Conservation (phyloP, 768 basidiomycete genomes). For the Tricholoma flavovirens region DNA sequence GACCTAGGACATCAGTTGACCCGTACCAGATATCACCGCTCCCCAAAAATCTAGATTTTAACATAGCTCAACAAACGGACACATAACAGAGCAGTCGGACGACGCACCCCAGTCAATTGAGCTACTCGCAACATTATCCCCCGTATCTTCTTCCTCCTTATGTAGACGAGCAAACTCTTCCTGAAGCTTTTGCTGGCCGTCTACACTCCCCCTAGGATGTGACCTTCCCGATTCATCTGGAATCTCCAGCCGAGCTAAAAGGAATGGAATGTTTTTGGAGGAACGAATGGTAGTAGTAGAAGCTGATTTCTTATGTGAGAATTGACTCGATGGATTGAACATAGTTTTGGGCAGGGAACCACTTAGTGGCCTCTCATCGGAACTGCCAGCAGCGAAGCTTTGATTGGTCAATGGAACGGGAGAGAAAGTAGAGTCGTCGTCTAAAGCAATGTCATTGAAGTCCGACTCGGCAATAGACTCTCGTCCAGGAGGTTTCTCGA, state of each 20-base stretch:
- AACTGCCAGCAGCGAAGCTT: slow-evolving; percentile 6
- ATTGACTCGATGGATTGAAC: slow-evolving; percentile 21
- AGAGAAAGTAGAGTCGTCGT: slow-evolving; percentile 38
- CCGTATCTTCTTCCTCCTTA: slow-evolving; percentile 45
- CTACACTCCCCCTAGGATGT: slow-evolving; percentile 43
- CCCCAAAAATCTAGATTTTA: slow-evolving; percentile 85
- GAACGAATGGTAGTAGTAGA: slow-evolving; percentile 58
- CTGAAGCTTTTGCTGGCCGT: slow-evolving; percentile 66
- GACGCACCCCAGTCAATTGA: slow-evolving; percentile 74
- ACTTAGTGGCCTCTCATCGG: slow-evolving; percentile 4
- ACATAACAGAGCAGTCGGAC: background rate
- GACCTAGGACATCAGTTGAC: slow-evolving; percentile 1
- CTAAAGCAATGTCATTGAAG: slow-evolving; percentile 58
- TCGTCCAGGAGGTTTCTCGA: slow-evolving; percentile 22
- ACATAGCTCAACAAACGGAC: background rate
- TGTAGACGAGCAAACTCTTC: slow-evolving; percentile 72
- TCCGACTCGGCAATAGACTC: slow-evolving; percentile 49
- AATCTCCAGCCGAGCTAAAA: slow-evolving; percentile 48
- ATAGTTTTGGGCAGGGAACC: slow-evolving; percentile 3
- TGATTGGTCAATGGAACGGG: slow-evolving; percentile 29
- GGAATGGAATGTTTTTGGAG: slow-evolving; percentile 44
- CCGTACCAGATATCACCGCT: slow-evolving; percentile 76
- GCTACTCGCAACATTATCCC: slow-evolving; percentile 30
- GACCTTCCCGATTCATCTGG: slow-evolving; percentile 36
- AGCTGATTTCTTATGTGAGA: slow-evolving; percentile 55